Conservation (phyloP, 208 protist genomes). For the Wallacemonas rigidus region DNA sequence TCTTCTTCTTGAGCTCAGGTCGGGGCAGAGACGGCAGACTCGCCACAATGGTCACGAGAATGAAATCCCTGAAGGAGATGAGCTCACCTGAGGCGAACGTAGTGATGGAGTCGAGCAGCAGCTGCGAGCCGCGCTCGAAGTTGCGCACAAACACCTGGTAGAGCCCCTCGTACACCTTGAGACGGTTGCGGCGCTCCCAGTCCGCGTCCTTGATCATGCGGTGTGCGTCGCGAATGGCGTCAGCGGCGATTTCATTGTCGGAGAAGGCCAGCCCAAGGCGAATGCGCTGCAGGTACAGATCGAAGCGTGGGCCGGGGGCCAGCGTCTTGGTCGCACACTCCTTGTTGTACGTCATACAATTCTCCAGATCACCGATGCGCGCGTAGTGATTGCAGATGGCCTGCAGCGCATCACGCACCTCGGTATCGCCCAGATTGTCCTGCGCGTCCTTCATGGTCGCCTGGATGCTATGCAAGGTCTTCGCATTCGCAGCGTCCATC, state of each 20-base stretch:
- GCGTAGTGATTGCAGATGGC: constrained; percentile 93
- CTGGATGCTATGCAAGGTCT: constrained; percentile 79
- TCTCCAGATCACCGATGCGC: constrained; percentile 96
- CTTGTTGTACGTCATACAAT: constrained; percentile 88
- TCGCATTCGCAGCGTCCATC: constrained; percentile 83
- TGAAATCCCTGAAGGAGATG: constrained; percentile 93
- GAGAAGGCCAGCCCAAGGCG: constrained; percentile 96
- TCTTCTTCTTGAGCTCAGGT: constrained; percentile 86
- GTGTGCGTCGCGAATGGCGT: constrained; percentile 91
- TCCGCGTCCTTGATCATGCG: constrained; percentile 97
- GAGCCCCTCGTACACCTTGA: constrained; percentile 98
- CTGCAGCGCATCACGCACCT: constrained; percentile 96
- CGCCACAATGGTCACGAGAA: constrained; percentile 95
- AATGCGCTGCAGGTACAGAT: constrained; percentile 96
- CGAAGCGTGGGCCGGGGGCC: constrained; percentile 94
- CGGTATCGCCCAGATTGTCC: constrained; percentile 97
- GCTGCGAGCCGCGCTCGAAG: constrained; percentile 92
- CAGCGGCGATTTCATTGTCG: constrained; percentile 90
- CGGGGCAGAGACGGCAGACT: constrained; percentile 89
- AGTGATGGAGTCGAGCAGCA: constrained; percentile 96
- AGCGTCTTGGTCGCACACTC: constrained; percentile 94
- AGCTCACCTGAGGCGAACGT: constrained; percentile 98
- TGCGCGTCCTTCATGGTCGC: constrained; percentile 93
- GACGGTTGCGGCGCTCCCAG: constrained; percentile 98
- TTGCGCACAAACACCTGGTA: constrained; percentile 95